Evolutionary conservation across 139 green algal genomes (phyloP).

Genomic region (Coelastrella sp.): DNA sequence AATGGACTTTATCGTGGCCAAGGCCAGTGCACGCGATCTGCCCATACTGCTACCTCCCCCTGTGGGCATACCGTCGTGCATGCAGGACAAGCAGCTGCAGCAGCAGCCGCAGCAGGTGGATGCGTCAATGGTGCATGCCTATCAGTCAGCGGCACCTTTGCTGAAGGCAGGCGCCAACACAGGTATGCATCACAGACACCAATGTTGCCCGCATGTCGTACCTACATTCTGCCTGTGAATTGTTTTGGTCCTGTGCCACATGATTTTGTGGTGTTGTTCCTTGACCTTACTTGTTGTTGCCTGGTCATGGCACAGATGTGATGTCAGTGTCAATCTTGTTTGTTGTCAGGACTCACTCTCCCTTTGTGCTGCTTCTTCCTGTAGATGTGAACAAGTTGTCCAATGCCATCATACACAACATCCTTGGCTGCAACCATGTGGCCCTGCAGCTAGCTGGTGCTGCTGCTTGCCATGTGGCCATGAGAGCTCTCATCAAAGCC

Average conservation of each 20-base stretch:
- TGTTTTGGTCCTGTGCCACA: not conserved
- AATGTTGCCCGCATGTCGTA: no score
- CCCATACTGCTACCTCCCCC: slow-evolving; percentile 35
- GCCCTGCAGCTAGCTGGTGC: slow-evolving; percentile 48
- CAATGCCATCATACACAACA: slow-evolving; percentile 48
- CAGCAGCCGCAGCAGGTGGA: slow-evolving; percentile 23
- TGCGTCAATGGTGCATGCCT: not conserved
- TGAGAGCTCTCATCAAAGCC: slow-evolving; percentile 43
- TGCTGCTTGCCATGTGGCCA: slow-evolving; percentile 37
- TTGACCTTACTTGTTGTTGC: not conserved
- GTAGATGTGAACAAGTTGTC: slow-evolving; percentile 45
- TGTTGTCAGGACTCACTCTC: not conserved
- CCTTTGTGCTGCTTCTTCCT: not conserved
- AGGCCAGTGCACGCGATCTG: slow-evolving; percentile 1
- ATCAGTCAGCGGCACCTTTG: slow-evolving; percentile 3
- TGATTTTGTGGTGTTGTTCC: not conserved
- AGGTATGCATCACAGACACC: no score
- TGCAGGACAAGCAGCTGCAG: slow-evolving; percentile 6
- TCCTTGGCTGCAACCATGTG: slow-evolving; percentile 34
- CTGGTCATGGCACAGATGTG: no score
- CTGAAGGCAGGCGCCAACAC: slow-evolving; percentile 44
- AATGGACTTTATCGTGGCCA: slow-evolving; percentile 40
- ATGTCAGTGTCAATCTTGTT: not conserved
- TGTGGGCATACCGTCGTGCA: slow-evolving; percentile 35
- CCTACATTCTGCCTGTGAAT: not conserved